A percentile compares a stretch with the other conserved stretches of the same genome.
phyloP scores from a whole-genome alignment of 2,329 filamentous ascomycete species.

The Thyridium curvatum region DNA sequence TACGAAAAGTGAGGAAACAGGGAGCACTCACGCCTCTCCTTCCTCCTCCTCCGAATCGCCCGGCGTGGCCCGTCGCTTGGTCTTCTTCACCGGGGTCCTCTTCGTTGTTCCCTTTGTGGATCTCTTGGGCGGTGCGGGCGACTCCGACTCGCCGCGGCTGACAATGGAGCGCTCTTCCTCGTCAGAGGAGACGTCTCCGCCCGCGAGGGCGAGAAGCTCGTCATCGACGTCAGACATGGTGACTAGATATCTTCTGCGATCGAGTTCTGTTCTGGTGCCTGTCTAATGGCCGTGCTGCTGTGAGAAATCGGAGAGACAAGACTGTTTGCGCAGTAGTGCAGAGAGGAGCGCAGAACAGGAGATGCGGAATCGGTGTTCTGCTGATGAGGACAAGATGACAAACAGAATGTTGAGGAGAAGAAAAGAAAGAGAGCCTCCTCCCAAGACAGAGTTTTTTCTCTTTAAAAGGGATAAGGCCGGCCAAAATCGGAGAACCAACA shows the following conservation, averaged over 20 bases:
- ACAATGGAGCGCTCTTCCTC: slow-evolving; percentile 49
- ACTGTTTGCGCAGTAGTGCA: no score
- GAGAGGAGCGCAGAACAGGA: no score
- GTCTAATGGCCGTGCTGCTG: no score
- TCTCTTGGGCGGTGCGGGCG: slow-evolving; percentile 36
- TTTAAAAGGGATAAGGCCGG: no score
- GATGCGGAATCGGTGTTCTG: no score
- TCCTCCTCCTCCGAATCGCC: slow-evolving; percentile 62
- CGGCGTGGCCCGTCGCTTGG: slow-evolving; percentile 42
- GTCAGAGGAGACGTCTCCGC: slow-evolving; percentile 61
- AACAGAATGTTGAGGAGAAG: no score
- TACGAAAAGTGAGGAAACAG: slow-evolving; percentile 1
- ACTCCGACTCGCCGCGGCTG: slow-evolving; percentile 49
- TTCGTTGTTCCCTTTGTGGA: slow-evolving; percentile 28
- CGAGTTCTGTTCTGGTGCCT: no score
- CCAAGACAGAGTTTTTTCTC: no score
- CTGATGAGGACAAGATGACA: no score
- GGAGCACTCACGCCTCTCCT: slow-evolving; percentile 69
- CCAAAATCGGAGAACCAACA: no score
- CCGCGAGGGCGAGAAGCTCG: slow-evolving; percentile 87
- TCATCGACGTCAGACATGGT: slow-evolving; percentile 87
- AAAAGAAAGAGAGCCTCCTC: no score
- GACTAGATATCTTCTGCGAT: neutral
- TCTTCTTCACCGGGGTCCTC: slow-evolving; percentile 34
- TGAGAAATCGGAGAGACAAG: no score